Base-by-base conservation (phyloP, 495 filamentous ascomycete species). In the Neurospora sp. region DNA sequence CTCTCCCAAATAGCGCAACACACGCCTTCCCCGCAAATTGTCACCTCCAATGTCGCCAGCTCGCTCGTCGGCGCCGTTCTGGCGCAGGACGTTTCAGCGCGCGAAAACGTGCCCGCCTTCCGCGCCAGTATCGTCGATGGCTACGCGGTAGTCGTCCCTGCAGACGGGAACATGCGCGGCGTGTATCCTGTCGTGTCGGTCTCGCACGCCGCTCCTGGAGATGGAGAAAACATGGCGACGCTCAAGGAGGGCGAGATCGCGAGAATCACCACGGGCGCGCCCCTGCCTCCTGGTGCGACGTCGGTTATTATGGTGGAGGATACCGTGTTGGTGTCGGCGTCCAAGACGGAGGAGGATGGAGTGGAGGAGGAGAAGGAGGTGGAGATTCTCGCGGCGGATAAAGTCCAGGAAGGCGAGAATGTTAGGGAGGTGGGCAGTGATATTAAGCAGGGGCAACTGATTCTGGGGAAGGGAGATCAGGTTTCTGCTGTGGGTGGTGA, bases 251-350 rank as follows among this genome's bases (percentile, higher is more conserved):
- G 94, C 0, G 88, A 94, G 74, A 90, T 98, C 42, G 90, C 96
- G 10, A 84, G 96, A 38, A 97, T 98, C 74, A 98, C 96, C 2
- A 99, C 96, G 0, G 96, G 96, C 0, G 96, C 96, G 5, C 95
- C 96, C 15, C 84, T 99, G 3, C 96, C 96, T 5, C 89, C 90
- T 0, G 93, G 94, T 5, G 93, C 96, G 15, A 97, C 92, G 45
- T 90, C 94, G 4, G 95, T 98, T 19, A 92, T 97, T 28, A 99
- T 98, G 96, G 96, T 98, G 3, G 96, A 99, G 83, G 96, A 98
- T 77, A 98, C 96, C 0, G 82, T 89, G 2, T 81, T 98, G 13
- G 89, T 85, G 45, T 88, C 86, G 4, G 87, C 97, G 73, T 96
- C 98, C 81, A 95, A 98, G 82, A 89, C 89, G n/a, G 90, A 92